phyloP scores from a whole-genome alignment of 176 grass and related monocot genomes.

The Musa troglodytarum region DNA sequence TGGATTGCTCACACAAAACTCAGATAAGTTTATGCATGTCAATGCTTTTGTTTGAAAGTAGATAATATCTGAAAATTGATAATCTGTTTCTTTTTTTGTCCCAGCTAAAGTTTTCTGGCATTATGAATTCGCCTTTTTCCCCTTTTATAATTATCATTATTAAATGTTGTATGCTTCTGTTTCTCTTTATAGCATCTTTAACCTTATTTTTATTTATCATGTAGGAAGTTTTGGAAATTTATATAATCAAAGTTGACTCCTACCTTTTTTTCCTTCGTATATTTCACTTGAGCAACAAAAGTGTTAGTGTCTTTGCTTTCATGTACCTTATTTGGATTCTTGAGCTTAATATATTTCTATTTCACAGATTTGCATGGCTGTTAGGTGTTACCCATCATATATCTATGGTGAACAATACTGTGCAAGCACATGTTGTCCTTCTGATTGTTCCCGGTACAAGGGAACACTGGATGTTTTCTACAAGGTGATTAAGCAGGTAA shows the following conservation, averaged over 20 bases:
- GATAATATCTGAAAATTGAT: no score
- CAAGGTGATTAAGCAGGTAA: conserved; percentile 76
- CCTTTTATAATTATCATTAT: no score
- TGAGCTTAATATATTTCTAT: conserved; percentile 29
- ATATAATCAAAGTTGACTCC: not conserved
- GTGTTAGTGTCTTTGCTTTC: not conserved
- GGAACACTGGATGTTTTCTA: conserved; percentile 84
- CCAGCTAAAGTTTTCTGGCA: not conserved
- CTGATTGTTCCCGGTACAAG: conserved; percentile 69
- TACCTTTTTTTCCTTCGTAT: not conserved
- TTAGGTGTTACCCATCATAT: conserved; percentile 76
- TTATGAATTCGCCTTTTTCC: no score
- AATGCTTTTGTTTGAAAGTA: no score
- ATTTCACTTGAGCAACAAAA: not conserved
- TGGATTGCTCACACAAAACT: no score
- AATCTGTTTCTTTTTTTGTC: not conserved
- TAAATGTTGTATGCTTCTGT: not conserved
- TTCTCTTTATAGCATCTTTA: not conserved
- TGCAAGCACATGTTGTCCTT: conserved; percentile 43
- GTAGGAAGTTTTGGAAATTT: not conserved
- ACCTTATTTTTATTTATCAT: not conserved
- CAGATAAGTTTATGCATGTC: no score
- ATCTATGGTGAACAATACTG: conserved; percentile 45
- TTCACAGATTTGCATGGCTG: conserved; percentile 80
- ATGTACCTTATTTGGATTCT: conserved; percentile 17